Base-by-base conservation (phyloP, 2,329 filamentous ascomycete genomes). In the Lecanoromycetidae sp. region DNA sequence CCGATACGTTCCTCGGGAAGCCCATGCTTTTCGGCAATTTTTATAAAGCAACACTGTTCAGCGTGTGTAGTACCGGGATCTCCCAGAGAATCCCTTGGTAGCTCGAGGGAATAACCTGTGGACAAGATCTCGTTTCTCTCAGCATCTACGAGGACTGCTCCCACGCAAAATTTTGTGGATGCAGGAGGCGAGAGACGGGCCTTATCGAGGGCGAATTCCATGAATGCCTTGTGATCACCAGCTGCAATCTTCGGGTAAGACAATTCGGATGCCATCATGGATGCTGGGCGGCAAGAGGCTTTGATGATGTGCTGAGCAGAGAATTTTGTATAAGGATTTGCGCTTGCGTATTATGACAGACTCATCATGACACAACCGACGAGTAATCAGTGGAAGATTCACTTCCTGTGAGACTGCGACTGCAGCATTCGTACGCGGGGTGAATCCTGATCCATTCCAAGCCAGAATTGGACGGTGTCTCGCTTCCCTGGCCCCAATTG, bases 1-100 rank as follows among this genome's bases (percentile, higher is more conserved):
- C 55, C 48, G 4, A 69, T 60, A 10, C 56, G 53, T 4, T 62
- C 59, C 44, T 69, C 66, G 0, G 59, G 54, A 4, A 69, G 38
- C 20, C 57, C 53, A 38, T 67, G 52, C 29, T 57, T 45, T 13
- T 68, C 60, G 20, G 64, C 64, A 4, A 69, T 57, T 56, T 71
- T 70, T 53, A 70, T 68, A 50, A 70, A 63, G 56, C 66, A 70
- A 53, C 64, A 67, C 20, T 68, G 64, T 48, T 68, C 66, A 1
- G 65, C 64, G 45, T 70, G 67, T 2, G 63, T 69, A 0, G 56
- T 65, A 0, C 65, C 66, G 0, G 56, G 57, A 34, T 68, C 65
- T 34, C 61, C 63, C 1, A 61, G 61, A 26, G 60, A 55, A 39
- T 68, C 61, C 3, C 59, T 53, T 0, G 61, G 61, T 13, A 66